Conservation (phyloP, 306 rosid species). For the Quercus variabilis region DNA sequence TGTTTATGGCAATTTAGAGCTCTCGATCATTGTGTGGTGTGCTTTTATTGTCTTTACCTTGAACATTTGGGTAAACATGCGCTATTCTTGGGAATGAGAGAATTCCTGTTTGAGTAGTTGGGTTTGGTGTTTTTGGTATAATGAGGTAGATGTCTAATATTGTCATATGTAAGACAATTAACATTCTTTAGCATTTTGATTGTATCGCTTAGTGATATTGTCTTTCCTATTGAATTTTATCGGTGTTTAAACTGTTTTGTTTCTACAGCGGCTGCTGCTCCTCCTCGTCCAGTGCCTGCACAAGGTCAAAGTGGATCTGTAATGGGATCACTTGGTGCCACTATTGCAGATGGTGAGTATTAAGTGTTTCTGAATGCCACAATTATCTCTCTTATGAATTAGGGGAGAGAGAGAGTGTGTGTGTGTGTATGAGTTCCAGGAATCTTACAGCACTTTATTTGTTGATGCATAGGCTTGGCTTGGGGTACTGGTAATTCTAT, state of each 20-base stretch:
- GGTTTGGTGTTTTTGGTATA: not conserved
- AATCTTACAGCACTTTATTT: not conserved
- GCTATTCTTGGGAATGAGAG: not conserved
- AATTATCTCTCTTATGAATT: not conserved
- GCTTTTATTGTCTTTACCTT: not conserved
- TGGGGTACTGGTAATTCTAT: constrained; percentile 21
- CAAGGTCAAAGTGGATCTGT: constrained; percentile 10
- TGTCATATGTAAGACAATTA: not conserved
- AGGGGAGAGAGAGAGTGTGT: no score
- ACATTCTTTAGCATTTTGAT: not conserved
- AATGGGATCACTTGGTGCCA: constrained; percentile 21
- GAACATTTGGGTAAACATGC: not conserved
- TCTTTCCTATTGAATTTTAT: not conserved
- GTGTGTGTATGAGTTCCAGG: not conserved
- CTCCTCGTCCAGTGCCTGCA: constrained; percentile 11
- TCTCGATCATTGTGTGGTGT: not conserved
- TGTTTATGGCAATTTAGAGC: not conserved
- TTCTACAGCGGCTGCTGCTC: constrained; percentile 14
- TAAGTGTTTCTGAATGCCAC: not conserved
- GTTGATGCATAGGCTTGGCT: constrained; percentile 16
- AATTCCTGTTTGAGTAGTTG: not conserved
- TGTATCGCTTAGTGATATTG: not conserved
- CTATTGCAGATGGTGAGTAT: constrained; percentile 17
- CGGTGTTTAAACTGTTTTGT: not conserved
- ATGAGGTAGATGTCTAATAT: not conserved